Conservation (phyloP, 331 rosid genomes). For the Cydonia oblonga region DNA sequence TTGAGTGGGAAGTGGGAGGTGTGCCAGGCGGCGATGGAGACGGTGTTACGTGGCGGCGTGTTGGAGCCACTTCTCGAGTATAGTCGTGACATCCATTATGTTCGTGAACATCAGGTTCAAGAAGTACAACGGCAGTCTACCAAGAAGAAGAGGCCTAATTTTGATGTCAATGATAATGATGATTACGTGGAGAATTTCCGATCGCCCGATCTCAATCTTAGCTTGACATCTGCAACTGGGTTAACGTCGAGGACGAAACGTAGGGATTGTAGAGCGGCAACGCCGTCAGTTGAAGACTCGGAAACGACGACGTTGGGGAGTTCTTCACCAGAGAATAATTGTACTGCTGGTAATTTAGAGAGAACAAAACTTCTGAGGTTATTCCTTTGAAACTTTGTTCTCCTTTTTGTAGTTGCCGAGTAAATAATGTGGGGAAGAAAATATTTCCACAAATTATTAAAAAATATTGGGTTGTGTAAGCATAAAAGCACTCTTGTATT, state of each 20-base stretch:
- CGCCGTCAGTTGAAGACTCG: slow-evolving; percentile 20
- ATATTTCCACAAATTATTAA: background rate
- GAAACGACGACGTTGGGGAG: slow-evolving; percentile 30
- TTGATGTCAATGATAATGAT: background rate
- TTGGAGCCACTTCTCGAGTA: slow-evolving; percentile 29
- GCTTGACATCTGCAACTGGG: slow-evolving; percentile 8
- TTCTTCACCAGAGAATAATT: background rate
- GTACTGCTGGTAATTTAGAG: background rate
- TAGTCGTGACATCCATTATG: background rate
- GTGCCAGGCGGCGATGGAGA: slow-evolving; percentile 47
- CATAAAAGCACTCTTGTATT: background rate
- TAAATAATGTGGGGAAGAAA: background rate
- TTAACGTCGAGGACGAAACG: slow-evolving; percentile 5
- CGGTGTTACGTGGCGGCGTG: slow-evolving; percentile 31
- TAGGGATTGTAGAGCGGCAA: slow-evolving; percentile 9
- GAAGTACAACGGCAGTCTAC: background rate
- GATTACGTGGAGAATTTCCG: background rate
- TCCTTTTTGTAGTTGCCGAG: background rate
- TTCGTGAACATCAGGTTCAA: background rate
- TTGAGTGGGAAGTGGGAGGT: slow-evolving; percentile 56
- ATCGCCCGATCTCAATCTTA: slow-evolving; percentile 18
- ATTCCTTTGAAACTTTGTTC: slow-evolving; percentile 22
- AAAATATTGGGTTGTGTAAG: background rate
- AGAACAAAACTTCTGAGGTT: slow-evolving; percentile 31
- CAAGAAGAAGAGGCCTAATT: background rate